Evolutionary conservation across 1,284 basidiomycete species (phyloP), one percentile per base, ranked within the genome.

Genomic region (Ceraceosorus guamensis): DNA sequence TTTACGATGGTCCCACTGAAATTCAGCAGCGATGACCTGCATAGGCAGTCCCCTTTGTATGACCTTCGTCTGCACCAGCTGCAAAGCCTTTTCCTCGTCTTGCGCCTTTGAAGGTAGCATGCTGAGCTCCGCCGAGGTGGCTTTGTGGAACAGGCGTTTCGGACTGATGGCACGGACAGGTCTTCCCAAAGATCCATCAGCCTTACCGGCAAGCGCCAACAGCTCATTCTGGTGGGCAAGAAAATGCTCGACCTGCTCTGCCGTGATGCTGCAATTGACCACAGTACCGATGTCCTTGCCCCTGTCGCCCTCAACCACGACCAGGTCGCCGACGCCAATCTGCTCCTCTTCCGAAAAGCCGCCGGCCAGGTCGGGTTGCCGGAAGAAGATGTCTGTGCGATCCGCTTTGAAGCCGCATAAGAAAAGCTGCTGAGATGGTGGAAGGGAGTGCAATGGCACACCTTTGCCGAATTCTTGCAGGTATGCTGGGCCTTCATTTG

Each of bases 371-470:
- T 11, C n/a, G 16, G 13, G 34, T 30, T 70, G 53, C 86, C 2
- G 84, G 65, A 86, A 82, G 78, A 93, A 97, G 35, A 98, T 79
- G 77, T 97, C 93, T 60, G 91, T 92, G 32, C 93, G 84, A 0
- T 90, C 90, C 0, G 91, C 91, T 79, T 97, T 97, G 82, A 98
- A 98, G 73, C 95, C 89, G 68, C 97, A 88, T 69, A 97, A 92
- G 80, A 85, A 97, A 5, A 97, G 82, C n/a, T 88, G 88, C 79
- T 87, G 90, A 30, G 85, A 84, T 14, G 85, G 78, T 0, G 90
- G 86, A 33, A 98, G 84, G 33, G 85, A 79, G 68, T 87, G 84
- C 14, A 97, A 81, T 0, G 91, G 89, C 0, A 96, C 83, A 16
- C 92, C 92, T 71, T 87, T 88, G 48, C 92, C 92, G 11, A 95